Evolutionary conservation across 2,329 filamentous ascomycete genomes (phyloP), one percentile per base, ranked within the genome.

Genomic region (Fusarium buxicola): DNA sequence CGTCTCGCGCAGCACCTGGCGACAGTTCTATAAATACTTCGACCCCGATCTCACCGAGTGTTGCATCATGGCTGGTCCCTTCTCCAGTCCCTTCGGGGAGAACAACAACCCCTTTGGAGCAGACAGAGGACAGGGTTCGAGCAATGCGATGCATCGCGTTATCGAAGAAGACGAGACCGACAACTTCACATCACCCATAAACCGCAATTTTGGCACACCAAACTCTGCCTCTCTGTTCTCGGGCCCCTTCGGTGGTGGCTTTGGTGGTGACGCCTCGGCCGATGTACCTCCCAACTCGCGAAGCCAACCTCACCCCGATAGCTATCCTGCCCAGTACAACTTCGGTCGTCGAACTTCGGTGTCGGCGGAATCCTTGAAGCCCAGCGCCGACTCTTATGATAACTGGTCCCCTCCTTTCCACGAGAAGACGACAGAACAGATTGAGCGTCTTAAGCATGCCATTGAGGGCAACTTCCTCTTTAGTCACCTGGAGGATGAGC

Each of bases 341-440:
- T 89, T 97, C 78, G 91, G 88, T 70, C 91, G 95, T 64, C 92
- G 95, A 71, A 97, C 94, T 34, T 98, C 95, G 4, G 95, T 99
- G 49, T 98, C 95, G 35, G 95, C 95, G 46, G 95, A 99, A 79
- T 97, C 94, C 2, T 84, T 98, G 72, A 96, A 97, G 77, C 95
- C 95, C 15, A 91, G 89, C 44, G 89, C 91, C 28, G 89, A 93
- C 58, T 87, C 87, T 55, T 89, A 92, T 71, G 92, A 95, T 75
- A 95, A 92, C 77, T 99, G 94, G 94, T 86, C 89, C 27, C 92
- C 95, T 8, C 95, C 95, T 3, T 86, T 86, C 70, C 92, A 95
- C 75, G 86, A 88, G 63, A 99, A 99, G 82, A 87, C 91, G 0
- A 73, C 83, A 1, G 93, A 97, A 12, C 95, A 98, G 79, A 78